phyloP scores from a whole-genome alignment of 352 stramenopile species.

The Saprolegnia diclina region DNA sequence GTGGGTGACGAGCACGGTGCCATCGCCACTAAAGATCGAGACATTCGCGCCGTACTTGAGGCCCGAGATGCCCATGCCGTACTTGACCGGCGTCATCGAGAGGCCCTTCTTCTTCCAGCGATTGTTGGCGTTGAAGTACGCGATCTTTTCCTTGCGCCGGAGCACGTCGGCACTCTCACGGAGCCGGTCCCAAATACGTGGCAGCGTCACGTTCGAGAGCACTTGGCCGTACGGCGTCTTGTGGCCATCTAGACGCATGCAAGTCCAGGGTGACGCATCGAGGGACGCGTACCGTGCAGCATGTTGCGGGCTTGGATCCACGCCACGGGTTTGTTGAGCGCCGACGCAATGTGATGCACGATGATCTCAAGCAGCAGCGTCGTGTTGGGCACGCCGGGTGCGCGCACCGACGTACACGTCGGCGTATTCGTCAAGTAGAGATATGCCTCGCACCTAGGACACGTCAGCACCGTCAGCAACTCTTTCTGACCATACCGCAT shows the following conservation, averaged over 20 bases:
- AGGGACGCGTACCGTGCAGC: slow-evolving; percentile 28
- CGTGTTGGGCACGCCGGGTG: slow-evolving; percentile 41
- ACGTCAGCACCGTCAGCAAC: not conserved
- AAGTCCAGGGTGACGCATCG: not conserved
- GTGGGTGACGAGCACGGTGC: slow-evolving; percentile 37
- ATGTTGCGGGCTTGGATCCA: slow-evolving; percentile 42
- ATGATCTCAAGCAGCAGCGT: slow-evolving; percentile 37
- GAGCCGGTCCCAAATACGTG: slow-evolving; percentile 37
- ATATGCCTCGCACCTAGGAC: slow-evolving; percentile 29
- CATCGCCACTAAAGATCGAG: slow-evolving; percentile 44
- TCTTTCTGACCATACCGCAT: slow-evolving; percentile 22
- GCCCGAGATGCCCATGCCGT: slow-evolving; percentile 34
- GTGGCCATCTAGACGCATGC: slow-evolving; percentile 25
- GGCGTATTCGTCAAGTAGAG: slow-evolving; percentile 50
- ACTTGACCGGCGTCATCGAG: slow-evolving; percentile 64
- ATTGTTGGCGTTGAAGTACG: slow-evolving; percentile 43
- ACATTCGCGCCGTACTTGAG: slow-evolving; percentile 37
- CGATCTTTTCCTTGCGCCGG: slow-evolving; percentile 31
- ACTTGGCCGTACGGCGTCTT: slow-evolving; percentile 34
- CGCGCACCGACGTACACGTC: slow-evolving; percentile 37
- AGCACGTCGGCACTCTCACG: slow-evolving; percentile 31
- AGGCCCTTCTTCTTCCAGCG: slow-evolving; percentile 50
- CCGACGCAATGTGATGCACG: slow-evolving; percentile 36
- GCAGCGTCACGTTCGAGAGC: slow-evolving; percentile 35
- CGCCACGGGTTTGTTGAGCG: slow-evolving; percentile 30